These are phyloP conservation scores for Asterophora lycoperdoides DNA, from an alignment of 768 basidiomycete species.

Conservation along the genomic window DNA sequence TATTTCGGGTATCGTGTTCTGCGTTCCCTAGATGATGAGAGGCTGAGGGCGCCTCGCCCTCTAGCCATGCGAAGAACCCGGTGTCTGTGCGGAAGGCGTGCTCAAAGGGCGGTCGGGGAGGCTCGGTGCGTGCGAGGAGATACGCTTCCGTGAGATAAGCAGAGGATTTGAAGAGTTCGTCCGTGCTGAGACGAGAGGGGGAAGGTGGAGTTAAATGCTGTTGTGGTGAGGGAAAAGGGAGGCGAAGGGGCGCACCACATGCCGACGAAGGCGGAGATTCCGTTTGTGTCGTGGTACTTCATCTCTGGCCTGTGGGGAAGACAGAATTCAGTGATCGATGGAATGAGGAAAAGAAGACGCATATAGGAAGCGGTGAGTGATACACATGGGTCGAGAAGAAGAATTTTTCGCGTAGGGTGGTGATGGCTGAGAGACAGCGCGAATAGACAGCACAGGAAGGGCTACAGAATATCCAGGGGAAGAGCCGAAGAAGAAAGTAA, in stretches of 20 bases:
- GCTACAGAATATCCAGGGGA: no score
- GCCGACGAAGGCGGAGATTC: slow-evolving; percentile 67
- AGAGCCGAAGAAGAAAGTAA: no score
- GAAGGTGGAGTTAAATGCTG: not conserved
- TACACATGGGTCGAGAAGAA: no score
- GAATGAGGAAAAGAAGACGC: no score
- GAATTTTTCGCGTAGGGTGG: no score
- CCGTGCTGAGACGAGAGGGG: slow-evolving; percentile 42
- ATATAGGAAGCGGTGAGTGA: no score
- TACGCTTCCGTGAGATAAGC: slow-evolving; percentile 73
- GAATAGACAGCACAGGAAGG: no score
- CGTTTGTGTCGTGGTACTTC: slow-evolving; percentile 66
- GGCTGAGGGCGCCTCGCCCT: slow-evolving; percentile 30
- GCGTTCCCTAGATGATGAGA: not conserved
- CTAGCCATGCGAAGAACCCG: slow-evolving; percentile 73
- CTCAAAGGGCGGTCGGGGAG: slow-evolving; percentile 64
- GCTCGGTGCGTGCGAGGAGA: slow-evolving; percentile 38
- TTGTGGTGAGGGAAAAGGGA: not conserved
- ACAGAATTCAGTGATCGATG: not conserved
- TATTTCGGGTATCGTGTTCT: slow-evolving; percentile 18
- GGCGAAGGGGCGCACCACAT: slow-evolving; percentile 44
- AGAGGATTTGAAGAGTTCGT: slow-evolving; percentile 74
- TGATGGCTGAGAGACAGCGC: no score
- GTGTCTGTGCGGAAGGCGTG: slow-evolving; percentile 53
- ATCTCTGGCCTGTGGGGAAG: slow-evolving; percentile 41